Evolutionary conservation across 1,139 yeast species (phyloP).

Genomic region (Citeromyces hawaiiensis): DNA sequence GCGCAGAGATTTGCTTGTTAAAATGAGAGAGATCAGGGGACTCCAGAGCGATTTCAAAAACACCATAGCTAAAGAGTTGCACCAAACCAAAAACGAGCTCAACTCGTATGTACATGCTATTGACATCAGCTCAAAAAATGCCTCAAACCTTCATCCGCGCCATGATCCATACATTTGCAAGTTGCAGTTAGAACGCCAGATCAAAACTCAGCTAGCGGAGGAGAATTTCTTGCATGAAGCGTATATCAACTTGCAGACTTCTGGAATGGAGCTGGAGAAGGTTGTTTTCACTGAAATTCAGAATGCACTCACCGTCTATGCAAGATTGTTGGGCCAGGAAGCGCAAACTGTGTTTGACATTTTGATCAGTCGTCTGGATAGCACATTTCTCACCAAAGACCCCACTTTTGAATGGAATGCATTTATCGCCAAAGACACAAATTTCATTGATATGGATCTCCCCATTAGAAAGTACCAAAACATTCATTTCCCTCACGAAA

Average conservation of each 20-base stretch:
- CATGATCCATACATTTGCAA: constrained; percentile 79
- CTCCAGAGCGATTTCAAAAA: constrained; percentile 76
- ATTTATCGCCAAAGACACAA: constrained; percentile 58
- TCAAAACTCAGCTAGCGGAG: constrained; percentile 65
- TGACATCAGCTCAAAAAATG: constrained; percentile 20
- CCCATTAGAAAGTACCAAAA: constrained; percentile 58
- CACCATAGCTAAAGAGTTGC: constrained; percentile 53
- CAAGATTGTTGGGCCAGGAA: constrained; percentile 54
- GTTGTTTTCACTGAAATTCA: constrained; percentile 83
- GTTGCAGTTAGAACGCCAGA: constrained; percentile 58
- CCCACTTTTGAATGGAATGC: constrained; percentile 84
- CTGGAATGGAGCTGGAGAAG: constrained; percentile 81
- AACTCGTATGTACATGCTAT: constrained; percentile 31
- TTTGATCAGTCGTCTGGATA: constrained; percentile 51
- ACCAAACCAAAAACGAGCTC: constrained; percentile 43
- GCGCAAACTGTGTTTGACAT: constrained; percentile 54
- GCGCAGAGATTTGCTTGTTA: constrained; percentile 66
- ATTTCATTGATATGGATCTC: constrained; percentile 63
- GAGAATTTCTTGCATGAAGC: constrained; percentile 86
- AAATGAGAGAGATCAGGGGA: constrained; percentile 77
- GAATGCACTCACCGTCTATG: constrained; percentile 61
- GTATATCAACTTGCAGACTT: constrained; percentile 69
- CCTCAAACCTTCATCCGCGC: constrained; percentile 21
- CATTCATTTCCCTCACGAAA: constrained; percentile 51
- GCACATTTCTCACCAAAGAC: constrained; percentile 68